Evolutionary conservation across 2,329 filamentous ascomycete species (phyloP), one percentile per base, ranked within the genome.

Genomic region (Onygenales sp.): DNA sequence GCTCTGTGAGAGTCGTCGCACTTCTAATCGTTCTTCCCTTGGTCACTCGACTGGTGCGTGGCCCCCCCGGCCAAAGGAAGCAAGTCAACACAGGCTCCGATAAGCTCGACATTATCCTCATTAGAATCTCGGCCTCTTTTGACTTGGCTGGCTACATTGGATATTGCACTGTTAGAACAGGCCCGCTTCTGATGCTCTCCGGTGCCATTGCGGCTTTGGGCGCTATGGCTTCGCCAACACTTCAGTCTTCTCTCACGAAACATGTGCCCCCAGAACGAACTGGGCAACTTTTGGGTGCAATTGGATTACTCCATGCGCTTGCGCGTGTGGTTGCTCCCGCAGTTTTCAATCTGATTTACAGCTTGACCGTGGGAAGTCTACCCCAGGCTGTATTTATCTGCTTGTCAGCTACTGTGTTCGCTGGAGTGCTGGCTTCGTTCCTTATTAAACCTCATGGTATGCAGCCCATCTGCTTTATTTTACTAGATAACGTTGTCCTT

Each of bases 251-350:
- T 0, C 74, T 96, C 50, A 96, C 90, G 17, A 97, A 96, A 66
- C 93, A 97, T 67, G 85, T 97, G 0, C 89, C 91, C 0, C 77
- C 83, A 0, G 87, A 93, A 58, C 81, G 81, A 46, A 85, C 93
- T 0, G 93, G 93, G 0, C 84, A 93, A 66, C 75, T 97, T n/a
- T 78, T 98, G 0, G 93, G 93, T 21, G 91, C 90, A 1, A 86
- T 85, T 13, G 93, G 92, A 0, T 75, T 97, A 57, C 71, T 97
- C 54, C 92, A 97, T 69, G 87, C 89, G 1, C 71, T 95, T 38
- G 82, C 87, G 2, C 78, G 90, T 57, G 83, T 97, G 2, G 67
- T 95, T 10, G 84, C 86, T 0, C 93, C 93, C 0, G 79, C 89
- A 0, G 65, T 92, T 1, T 95, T 96, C 70, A 95, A 93, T 63